Base-by-base conservation (phyloP, 2,329 filamentous ascomycete genomes). In the Sphaerulina vaccinii region DNA sequence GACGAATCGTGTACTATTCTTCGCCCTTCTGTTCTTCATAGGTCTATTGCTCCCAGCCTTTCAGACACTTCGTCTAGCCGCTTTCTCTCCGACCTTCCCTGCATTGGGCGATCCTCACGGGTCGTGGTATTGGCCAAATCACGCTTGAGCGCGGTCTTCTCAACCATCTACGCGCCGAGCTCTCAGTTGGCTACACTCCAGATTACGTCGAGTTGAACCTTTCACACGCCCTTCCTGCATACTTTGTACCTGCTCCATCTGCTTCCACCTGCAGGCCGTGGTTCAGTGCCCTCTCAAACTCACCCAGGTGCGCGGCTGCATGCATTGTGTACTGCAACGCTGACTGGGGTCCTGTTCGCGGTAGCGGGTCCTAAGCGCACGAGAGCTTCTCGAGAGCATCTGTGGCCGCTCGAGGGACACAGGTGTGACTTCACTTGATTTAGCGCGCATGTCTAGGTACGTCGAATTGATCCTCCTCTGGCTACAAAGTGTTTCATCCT, bases 301-400 rank as follows among this genome's bases (percentile, higher is more conserved):
- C 39, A 19, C 46, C 50, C 61, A 63, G 58, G 11, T 60, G 59
- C 65, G 66, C 71, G 69, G 70, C 67, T 73, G 68, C 69, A 70
- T 74, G 72, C 71, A 71, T 69, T 58, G 54, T 47, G 52, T 54
- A 29, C 51, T 60, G 59, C 62, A 59, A 51, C 58, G 49, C 49
- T 46, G 37, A 49, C 51, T 51, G 41, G 58, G 52, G 52, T 57
- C 37, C 52, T 53, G 56, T 56, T 58, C 48, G 58, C 52, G 49
- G 60, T 22, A 55, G 56, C 54, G 59, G 62, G 58, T 58, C 55
- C 44, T 47, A 54, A 57, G 55, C 56, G 58, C 62, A 63, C 61
- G 58, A 62, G 57, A 61, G 59, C 57, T 60, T 32, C 42, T 54
- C 52, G 53, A 62, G 49, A 39, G 49, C 48, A 29, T 50, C 51